A percentile compares a stretch with the other conserved stretches of the same genome.
phyloP scores from a whole-genome alignment of 2,329 filamentous ascomycete species.

The Capronia epimyces region DNA sequence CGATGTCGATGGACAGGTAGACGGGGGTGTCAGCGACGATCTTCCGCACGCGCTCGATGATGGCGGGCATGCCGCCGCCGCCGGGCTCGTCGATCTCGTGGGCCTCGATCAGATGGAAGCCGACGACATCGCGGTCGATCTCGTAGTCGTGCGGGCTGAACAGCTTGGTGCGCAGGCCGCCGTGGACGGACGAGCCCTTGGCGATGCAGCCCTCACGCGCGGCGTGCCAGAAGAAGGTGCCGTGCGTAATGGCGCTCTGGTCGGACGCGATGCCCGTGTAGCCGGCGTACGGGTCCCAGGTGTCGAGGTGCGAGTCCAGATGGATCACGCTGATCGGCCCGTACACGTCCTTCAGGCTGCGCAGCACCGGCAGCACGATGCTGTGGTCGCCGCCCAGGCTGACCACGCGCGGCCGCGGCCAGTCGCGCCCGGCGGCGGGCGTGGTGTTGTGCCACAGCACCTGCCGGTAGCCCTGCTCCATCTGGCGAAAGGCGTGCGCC shows the following conservation, averaged over 20 bases:
- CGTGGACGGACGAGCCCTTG: constrained; percentile 83
- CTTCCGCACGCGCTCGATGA: constrained; percentile 70
- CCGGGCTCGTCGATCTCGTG: constrained; percentile 58
- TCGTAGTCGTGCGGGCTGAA: constrained; percentile 74
- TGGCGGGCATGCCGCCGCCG: constrained; percentile 63
- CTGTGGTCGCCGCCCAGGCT: constrained; percentile 55
- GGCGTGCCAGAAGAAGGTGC: constrained; percentile 84
- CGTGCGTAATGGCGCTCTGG: constrained; percentile 74
- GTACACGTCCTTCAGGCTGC: constrained; percentile 60
- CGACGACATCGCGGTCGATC: constrained; percentile 73
- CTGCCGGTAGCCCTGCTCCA: constrained; percentile 75
- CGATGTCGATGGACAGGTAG: constrained; percentile 35
- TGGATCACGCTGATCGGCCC: constrained; percentile 61
- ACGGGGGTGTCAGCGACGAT: constrained; percentile 58
- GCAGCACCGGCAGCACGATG: constrained; percentile 47
- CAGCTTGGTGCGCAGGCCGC: constrained; percentile 76
- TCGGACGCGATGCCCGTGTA: constrained; percentile 76
- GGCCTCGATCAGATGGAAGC: constrained; percentile 75
- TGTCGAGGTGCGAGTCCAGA: constrained; percentile 57
- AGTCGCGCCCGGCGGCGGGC: constrained; percentile 66
- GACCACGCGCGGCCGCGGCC: constrained; percentile 64
- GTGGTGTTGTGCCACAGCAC: constrained; percentile 65
- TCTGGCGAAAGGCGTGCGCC: constrained; percentile 71
- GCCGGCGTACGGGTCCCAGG: constrained; percentile 70
- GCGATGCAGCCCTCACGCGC: constrained; percentile 68